Evolutionary conservation across 192 early-diverging fungal species (phyloP).

Genomic region (Chytriomyces confervae): DNA sequence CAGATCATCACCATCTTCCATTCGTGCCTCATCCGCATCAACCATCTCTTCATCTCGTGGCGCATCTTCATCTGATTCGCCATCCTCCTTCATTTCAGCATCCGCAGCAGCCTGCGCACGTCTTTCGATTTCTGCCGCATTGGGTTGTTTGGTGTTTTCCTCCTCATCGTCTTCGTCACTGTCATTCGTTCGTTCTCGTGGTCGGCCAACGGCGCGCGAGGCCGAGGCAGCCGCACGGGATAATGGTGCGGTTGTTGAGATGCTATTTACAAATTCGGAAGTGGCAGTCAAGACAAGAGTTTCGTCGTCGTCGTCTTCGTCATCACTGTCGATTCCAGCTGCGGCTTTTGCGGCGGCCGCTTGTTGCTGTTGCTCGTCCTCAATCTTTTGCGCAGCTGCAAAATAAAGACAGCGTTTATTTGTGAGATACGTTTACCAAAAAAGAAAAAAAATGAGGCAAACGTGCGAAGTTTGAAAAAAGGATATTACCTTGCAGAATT

Average conservation of each 20-base stretch:
- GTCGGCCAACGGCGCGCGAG: constrained; percentile 11
- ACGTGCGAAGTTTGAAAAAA: constrained; percentile 10
- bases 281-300: constrained; percentile 81
- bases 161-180: constrained; percentile 30
- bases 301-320: constrained; percentile 53
- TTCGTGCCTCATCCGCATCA: constrained; percentile 15
- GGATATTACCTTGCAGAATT: constrained; percentile 62
- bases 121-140: neutral
- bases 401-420: neutral
- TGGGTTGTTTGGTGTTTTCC: constrained; percentile 3
- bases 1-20: constrained; percentile 36
- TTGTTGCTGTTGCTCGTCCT: constrained; percentile 26
- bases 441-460: constrained; percentile 10
- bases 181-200: neutral
- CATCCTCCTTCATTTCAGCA: constrained; percentile 36
- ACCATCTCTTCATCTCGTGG: neutral
- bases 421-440: neutral
- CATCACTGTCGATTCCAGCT: constrained; percentile 9
- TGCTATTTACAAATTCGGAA: constrained; percentile 83
- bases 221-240: constrained; percentile 3
- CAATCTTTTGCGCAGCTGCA: constrained; percentile 36
- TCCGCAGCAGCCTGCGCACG: constrained; percentile 36
- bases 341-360: constrained; percentile 8
- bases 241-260: constrained; percentile 50
- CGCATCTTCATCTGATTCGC: constrained; percentile 31